phyloP scores from a whole-genome alignment of 345 rosid genomes.

The Trapa incisa region DNA sequence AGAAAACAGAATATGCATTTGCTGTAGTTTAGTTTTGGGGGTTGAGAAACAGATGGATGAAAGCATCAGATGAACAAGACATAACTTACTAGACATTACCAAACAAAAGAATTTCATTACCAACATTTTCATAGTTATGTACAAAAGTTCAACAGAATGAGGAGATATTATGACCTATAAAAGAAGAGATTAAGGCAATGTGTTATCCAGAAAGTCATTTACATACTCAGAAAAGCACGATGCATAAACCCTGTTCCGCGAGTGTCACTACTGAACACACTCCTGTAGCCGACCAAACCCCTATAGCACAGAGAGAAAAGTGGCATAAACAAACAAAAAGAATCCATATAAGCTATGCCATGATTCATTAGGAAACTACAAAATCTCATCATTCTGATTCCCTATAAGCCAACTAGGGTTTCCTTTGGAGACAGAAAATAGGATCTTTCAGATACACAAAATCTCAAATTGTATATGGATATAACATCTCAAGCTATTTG shows the following conservation, averaged over 20 bases:
- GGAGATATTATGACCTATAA: not conserved
- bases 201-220: slow-evolving; percentile 3
- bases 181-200: slow-evolving; percentile 3
- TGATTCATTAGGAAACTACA: not conserved
- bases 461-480: not conserved
- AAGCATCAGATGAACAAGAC: not conserved
- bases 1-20: not conserved
- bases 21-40: no score
- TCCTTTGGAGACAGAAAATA: not conserved
- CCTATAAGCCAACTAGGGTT: not conserved
- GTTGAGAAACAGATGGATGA: not conserved
- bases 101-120: not conserved
- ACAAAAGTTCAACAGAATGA: not conserved
- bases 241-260: slow-evolving; percentile 99
- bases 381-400: not conserved
- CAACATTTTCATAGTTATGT: not conserved
- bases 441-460: not conserved
- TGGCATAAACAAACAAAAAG: not conserved
- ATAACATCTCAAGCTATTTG: not conserved
- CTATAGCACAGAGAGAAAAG: slow-evolving; percentile 22
- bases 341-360: not conserved
- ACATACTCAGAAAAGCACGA: slow-evolving; percentile 86
- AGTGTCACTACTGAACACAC: slow-evolving; percentile 95
- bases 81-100: not conserved
- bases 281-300: slow-evolving; percentile 96